A percentile compares a stretch with the other conserved stretches of the same genome.
Conservation (phyloP, 2,329 filamentous ascomycete species). For the Aspergillus carbonarius region DNA sequence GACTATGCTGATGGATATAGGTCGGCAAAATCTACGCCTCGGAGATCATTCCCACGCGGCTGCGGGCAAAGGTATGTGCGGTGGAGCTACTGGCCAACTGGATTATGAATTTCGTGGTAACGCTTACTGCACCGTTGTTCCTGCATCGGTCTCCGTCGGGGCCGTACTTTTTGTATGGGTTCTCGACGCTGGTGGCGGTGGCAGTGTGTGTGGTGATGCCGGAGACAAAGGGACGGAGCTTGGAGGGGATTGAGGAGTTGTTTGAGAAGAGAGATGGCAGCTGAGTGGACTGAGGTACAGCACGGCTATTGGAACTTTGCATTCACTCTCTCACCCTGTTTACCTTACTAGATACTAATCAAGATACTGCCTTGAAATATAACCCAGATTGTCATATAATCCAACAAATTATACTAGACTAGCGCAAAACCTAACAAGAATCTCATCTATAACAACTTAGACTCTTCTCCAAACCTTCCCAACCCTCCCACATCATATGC, state of each 20-base stretch:
- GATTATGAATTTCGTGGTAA: constrained; percentile 16
- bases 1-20: neutral
- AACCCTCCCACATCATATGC: no score
- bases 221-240: constrained; percentile 16
- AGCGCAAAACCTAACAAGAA: no score
- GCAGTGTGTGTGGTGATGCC: constrained; percentile 17
- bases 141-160: constrained; percentile 14
- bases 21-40: constrained; percentile 21
- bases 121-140: constrained; percentile 13
- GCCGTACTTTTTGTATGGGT: constrained; percentile 15
- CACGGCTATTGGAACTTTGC: no score
- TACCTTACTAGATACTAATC: no score
- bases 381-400: no score
- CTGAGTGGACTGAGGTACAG: neutral
- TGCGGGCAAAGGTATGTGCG: constrained; percentile 15
- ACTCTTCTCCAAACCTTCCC: no score
- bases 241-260: constrained; percentile 14
- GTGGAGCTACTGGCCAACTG: constrained; percentile 17
- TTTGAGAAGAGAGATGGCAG: constrained; percentile 7
- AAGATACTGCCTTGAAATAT: no score
- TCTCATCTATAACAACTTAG: no score
- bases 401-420: no score
- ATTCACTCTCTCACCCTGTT: no score
- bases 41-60: constrained; percentile 15
- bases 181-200: constrained; percentile 14